Evolutionary conservation across 2,329 filamentous ascomycete genomes (phyloP).

Genomic region (Xylariaceae sp.): DNA sequence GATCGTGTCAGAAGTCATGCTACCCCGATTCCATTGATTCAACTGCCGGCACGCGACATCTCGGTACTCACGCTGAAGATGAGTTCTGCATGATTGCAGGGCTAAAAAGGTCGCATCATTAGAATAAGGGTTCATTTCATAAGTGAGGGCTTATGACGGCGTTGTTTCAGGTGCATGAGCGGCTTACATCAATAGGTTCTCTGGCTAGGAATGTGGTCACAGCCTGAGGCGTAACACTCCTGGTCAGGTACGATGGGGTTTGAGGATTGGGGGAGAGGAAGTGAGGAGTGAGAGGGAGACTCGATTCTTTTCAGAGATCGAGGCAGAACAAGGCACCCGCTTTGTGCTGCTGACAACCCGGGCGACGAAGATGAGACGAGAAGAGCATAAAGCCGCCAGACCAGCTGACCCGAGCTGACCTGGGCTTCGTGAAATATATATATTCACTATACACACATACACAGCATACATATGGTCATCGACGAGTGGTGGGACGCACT

Average conservation of each 20-base stretch:
- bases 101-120: conserved; percentile 2
- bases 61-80: conserved; percentile 10
- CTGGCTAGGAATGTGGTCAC: conserved; percentile 14
- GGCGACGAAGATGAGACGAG: neutral
- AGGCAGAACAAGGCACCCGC: neutral
- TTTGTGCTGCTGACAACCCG: conserved; percentile 1
- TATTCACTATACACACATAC: neutral
- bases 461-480: too few species aligned
- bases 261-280: neutral
- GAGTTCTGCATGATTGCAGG: neutral
- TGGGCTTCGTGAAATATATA: neutral
- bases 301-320: neutral
- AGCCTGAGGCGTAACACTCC: neutral
- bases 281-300: neutral
- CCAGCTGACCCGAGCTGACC: neutral
- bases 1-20: neutral
- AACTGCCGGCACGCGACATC: neutral
- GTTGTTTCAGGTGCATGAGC: neutral
- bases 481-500: neutral
- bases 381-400: neutral
- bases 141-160: neutral
- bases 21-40: neutral
- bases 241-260: neutral
- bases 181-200: conserved; percentile 12
- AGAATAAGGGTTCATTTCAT: conserved; percentile 6